These are phyloP conservation scores for Skeletonema grethae DNA, from an alignment of 108 stramenopile species.

Conservation along the genomic window DNA sequence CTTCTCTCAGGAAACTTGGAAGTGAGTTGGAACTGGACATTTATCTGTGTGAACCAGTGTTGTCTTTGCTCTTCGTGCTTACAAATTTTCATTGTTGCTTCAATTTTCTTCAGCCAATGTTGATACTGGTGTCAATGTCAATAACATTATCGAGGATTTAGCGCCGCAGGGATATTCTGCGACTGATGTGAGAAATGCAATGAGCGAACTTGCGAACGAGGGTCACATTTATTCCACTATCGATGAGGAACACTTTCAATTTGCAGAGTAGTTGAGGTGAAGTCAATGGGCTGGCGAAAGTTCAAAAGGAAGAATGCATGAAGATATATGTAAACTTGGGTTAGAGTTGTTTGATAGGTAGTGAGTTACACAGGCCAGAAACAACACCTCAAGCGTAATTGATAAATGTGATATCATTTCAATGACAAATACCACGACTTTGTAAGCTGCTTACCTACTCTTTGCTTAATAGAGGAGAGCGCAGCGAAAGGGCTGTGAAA, in stretches of 20 bases:
- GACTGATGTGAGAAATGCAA: slow-evolving; percentile 52
- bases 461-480: too few species aligned
- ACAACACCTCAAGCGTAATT: background rate
- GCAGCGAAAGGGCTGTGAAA: too few species aligned
- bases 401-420: background rate
- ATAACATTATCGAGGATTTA: slow-evolving; percentile 23
- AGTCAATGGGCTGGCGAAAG: background rate
- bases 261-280: slow-evolving; percentile 18
- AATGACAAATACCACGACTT: background rate
- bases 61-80: background rate
- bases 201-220: slow-evolving; percentile 64
- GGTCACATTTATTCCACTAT: slow-evolving; percentile 83
- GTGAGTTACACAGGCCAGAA: too few species aligned
- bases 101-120: slow-evolving; percentile 5
- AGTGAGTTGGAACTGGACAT: slow-evolving; percentile 14
- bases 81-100: background rate
- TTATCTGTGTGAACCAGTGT: background rate
- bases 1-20: slow-evolving; percentile 17
- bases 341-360: background rate
- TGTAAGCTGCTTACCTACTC: too few species aligned
- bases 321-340: background rate
- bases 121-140: slow-evolving; percentile 51
- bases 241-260: slow-evolving; percentile 70
- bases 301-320: background rate
- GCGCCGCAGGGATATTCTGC: slow-evolving; percentile 37